Evolutionary conservation across 345 rosid genomes (phyloP), one percentile per base, ranked within the genome.

Genomic region (Durio zibethinus): DNA sequence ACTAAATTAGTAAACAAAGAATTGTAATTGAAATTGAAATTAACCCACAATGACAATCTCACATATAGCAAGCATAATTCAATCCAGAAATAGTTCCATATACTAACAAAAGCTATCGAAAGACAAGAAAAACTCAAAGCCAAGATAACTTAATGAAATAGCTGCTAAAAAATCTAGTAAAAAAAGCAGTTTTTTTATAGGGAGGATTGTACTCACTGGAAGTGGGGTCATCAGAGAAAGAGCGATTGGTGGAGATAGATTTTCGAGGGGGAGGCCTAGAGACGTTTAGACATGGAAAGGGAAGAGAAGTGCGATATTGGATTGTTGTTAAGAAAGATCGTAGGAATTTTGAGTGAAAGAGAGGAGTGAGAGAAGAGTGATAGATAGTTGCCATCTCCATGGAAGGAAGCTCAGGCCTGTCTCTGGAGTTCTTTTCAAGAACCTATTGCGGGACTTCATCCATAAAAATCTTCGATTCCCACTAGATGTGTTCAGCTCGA

Each of bases 151-250:
- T 35, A 21, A 36, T 38, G 36, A 54, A 52, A 73, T 53, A 47
- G 63, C 12, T 6, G 15, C 53, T 54, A 42, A 57, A 54, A 73
- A 10, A 4, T 38, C 15, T 14, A 25, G 10, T 35, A 15, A 45
- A 47, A 15, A 7, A 36, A 36, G 12, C 16, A 0, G 1, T 16
- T 33, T 62, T 3, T 33, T 4, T 31, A 52, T 4, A 40, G 18
- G n/a, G 68, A 10, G 40, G 70, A 75, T 20, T 10, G 45, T 62
- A 75, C 72, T 75, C 60, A 75, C 78, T 10, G 61, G 72, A 63
- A 65, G 78, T 35, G 18, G 12, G 11, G 20, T 75, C 78, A 31
- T 75, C 72, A 18, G 78, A 64, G 78, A 62, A 16, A 63, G 71
- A 75, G 72, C 71, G 47, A 18, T 29, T 75, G 11, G 48, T 36